Base-by-base conservation (phyloP, 768 basidiomycete species). In the Hirschioporus abietinus region DNA sequence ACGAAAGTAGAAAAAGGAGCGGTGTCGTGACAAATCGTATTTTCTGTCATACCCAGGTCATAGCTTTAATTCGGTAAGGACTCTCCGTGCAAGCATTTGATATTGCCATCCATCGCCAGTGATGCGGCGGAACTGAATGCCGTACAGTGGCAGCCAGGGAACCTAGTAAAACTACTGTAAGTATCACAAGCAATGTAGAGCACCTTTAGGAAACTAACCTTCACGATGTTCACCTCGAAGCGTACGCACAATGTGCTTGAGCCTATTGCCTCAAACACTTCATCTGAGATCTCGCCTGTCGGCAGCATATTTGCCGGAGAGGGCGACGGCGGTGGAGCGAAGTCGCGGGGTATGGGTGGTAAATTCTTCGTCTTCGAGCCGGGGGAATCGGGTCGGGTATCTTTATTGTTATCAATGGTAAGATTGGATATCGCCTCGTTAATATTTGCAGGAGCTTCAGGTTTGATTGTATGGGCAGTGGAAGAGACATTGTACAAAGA, bases 211-310 rank as follows among this genome's bases (percentile, higher is more conserved):
- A 65, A 30, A 77, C 88, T 20, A 70, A 96, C 95, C 86, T 98
- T 98, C 75, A 99, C 93, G 70, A 99, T 90, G 75, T 91, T 96
- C 67, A 99, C 93, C 78, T 99, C 96, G 76, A 99, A 99, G 68
- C 94, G 86, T 12, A 99, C 96, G 69, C 93, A 89, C 68, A 99
- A 75, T 58, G 87, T 87, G 76, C 88, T 93, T 66, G 87, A 86
- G 27, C 88, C 88, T 74, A 91, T 86, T 69, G 76, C 85, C 71
- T 92, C 93, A 70, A 92, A 91, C 65, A 88, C 74, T 26, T 89
- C 88, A 23, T 82, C 79, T 68, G 88, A 86, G 8, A 89, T 86
- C 71, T 87, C 88, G 4, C 88, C 88, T 5, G 88, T 87, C 0
- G 88, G 88, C 68, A 87, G 76, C 7, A 85, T 86, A 65, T 84